phyloP scores from a whole-genome alignment of 169 alveolate genomes.

The Plasmodium coatneyi region DNA sequence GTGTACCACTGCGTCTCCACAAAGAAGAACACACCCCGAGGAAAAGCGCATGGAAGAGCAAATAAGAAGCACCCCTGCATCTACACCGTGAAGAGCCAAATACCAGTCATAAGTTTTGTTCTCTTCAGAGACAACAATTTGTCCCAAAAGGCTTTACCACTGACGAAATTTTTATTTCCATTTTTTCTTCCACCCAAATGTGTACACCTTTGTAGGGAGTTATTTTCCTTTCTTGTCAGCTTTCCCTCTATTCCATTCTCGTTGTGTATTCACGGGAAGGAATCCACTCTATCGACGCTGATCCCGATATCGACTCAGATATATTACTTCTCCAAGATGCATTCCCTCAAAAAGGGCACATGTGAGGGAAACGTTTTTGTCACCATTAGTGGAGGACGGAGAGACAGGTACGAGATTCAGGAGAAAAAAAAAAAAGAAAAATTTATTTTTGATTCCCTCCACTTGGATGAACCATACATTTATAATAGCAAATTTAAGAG shows the following conservation, averaged over 20 bases:
- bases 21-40: background rate
- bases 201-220: slow-evolving; percentile 41
- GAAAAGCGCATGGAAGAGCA: background rate
- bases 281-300: slow-evolving; percentile 26
- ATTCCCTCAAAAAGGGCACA: slow-evolving; percentile 1
- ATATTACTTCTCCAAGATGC: slow-evolving; percentile 62
- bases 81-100: slow-evolving; percentile 27
- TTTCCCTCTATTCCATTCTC: slow-evolving; percentile 73
- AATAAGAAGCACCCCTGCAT: background rate
- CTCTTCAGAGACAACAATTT: slow-evolving; percentile 54
- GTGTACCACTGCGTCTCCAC: background rate
- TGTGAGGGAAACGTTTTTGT: background rate
- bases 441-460: slow-evolving; percentile 42
- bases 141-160: slow-evolving; percentile 47
- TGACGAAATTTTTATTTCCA: slow-evolving; percentile 47
- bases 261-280: slow-evolving; percentile 64
- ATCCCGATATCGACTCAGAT: slow-evolving; percentile 55
- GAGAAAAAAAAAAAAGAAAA: slow-evolving; percentile 45
- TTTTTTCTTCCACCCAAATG: slow-evolving; percentile 64
- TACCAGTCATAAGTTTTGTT: slow-evolving; percentile 60
- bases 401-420: background rate
- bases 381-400: slow-evolving; percentile 9
- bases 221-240: slow-evolving; percentile 18
- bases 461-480: slow-evolving; percentile 15
- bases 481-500: slow-evolving; percentile 28